These are phyloP conservation scores for Lanzia echinophila DNA, from an alignment of 2,329 filamentous ascomycete species.

Conservation along the genomic window DNA sequence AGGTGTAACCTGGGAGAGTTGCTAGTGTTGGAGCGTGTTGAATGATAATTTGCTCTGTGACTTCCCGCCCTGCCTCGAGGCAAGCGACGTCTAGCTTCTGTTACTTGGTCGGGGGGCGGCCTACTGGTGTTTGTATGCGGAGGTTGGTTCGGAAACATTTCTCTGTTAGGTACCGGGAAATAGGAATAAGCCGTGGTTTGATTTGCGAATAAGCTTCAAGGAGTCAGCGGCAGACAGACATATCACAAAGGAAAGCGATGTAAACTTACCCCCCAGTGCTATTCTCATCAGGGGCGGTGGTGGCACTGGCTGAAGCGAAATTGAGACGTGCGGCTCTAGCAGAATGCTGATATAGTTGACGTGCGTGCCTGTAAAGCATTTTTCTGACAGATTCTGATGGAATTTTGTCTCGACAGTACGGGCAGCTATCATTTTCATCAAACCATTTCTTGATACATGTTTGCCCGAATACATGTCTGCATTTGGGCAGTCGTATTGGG, in stretches of 20 bases:
- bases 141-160: neutral
- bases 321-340: neutral
- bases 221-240: too few species aligned
- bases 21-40: conserved; percentile 19
- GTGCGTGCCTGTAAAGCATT: conserved; percentile 8
- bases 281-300: neutral
- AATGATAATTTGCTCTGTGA: conserved; percentile 14
- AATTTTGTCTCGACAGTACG: conserved; percentile 57
- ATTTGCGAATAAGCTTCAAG: neutral
- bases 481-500: conserved; percentile 52
- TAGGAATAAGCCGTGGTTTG: neutral
- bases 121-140: conserved; percentile 1
- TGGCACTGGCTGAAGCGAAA: neutral
- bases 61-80: conserved; percentile 18
- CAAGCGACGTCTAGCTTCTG: conserved; percentile 21
- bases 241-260: too few species aligned
- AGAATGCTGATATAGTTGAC: neutral
- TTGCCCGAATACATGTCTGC: conserved; percentile 58
- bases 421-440: conserved; percentile 54
- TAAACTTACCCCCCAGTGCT: neutral
- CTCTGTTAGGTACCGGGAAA: neutral
- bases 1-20: conserved; percentile 18
- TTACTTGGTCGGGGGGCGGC: conserved; percentile 15
- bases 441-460: conserved; percentile 62
- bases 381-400: conserved; percentile 38